phyloP scores from a whole-genome alignment of 805 yeast species.

The Pichia cephalocereana region DNA sequence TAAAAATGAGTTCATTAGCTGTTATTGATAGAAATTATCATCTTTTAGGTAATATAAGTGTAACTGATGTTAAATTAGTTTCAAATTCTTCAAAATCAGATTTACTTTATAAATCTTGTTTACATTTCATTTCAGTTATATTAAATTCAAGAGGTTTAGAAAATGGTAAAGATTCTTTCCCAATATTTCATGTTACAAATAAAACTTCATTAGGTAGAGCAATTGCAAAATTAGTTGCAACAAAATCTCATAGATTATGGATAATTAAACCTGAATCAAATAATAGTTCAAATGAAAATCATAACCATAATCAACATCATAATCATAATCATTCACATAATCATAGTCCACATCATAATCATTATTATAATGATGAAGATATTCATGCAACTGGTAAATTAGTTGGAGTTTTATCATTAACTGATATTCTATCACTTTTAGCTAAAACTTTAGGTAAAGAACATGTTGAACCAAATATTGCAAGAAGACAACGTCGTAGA shows the following conservation, averaged over 20 bases:
- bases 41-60: constrained; percentile 85
- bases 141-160: constrained; percentile 82
- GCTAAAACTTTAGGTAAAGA: constrained; percentile 66
- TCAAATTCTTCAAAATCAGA: constrained; percentile 83
- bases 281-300: not conserved
- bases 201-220: constrained; percentile 77
- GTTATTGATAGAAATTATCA: constrained; percentile 74
- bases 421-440: constrained; percentile 77
- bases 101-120: constrained; percentile 69
- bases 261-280: constrained; percentile 49
- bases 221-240: constrained; percentile 90
- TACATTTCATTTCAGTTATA: constrained; percentile 81
- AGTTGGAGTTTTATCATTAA: constrained; percentile 84
- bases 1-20: constrained; percentile 83
- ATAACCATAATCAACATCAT: constrained; percentile 2
- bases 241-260: constrained; percentile 87
- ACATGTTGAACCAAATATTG: constrained; percentile 71
- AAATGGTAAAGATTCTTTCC: constrained; percentile 93
- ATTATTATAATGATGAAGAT: constrained; percentile 15
- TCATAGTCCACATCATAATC: not conserved
- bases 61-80: constrained; percentile 86
- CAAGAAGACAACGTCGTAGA: constrained; percentile 83
- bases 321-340: constrained; percentile 2
- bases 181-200: constrained; percentile 86
- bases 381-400: constrained; percentile 65